Evolutionary conservation across 495 filamentous ascomycete species (phyloP).

Genomic region (Aspergillus ostianus): DNA sequence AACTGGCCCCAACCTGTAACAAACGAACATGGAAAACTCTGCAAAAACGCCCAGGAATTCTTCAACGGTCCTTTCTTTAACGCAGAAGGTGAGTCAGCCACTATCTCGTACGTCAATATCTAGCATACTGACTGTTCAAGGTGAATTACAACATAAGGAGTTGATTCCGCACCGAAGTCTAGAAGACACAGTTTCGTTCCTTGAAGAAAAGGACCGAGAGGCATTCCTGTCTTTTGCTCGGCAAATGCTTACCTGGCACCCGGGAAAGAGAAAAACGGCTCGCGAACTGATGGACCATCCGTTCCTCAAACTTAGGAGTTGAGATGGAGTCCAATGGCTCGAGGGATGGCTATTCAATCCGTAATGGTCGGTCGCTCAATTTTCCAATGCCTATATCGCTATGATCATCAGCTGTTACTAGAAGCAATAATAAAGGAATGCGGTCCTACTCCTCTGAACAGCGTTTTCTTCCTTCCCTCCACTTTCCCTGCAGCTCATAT

Average conservation of each 20-base stretch:
- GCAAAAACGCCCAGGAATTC: conserved; percentile 20
- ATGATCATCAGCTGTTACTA: too few species aligned
- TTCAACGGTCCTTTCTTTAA: conserved; percentile 27
- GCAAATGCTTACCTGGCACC: conserved; percentile 21
- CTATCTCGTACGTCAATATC: too few species aligned
- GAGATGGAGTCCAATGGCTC: neutral
- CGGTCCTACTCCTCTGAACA: too few species aligned
- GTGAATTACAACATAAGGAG: conserved; percentile 15
- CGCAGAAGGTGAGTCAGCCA: conserved; percentile 15
- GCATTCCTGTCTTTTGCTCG: conserved; percentile 26
- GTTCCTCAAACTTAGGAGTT: conserved; percentile 16
- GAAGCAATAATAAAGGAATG: too few species aligned
- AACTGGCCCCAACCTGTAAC: conserved; percentile 22
- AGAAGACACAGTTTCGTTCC: conserved; percentile 15
- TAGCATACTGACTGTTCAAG: too few species aligned
- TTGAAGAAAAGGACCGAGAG: conserved; percentile 24
- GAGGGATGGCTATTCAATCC: too few species aligned
- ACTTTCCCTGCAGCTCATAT: too few species aligned
- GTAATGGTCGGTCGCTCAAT: too few species aligned
- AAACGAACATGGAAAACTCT: conserved; percentile 19
- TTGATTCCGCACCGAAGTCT: conserved; percentile 19
- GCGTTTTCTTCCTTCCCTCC: too few species aligned
- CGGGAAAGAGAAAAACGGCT: conserved; percentile 15
- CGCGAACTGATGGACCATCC: conserved; percentile 18
- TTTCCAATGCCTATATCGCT: too few species aligned